Percentiles rank a stretch among this genome's conserved stretches.
phyloP scores from a whole-genome alignment of 495 filamentous ascomycete genomes.

The Aspergillus heteromorphus region DNA sequence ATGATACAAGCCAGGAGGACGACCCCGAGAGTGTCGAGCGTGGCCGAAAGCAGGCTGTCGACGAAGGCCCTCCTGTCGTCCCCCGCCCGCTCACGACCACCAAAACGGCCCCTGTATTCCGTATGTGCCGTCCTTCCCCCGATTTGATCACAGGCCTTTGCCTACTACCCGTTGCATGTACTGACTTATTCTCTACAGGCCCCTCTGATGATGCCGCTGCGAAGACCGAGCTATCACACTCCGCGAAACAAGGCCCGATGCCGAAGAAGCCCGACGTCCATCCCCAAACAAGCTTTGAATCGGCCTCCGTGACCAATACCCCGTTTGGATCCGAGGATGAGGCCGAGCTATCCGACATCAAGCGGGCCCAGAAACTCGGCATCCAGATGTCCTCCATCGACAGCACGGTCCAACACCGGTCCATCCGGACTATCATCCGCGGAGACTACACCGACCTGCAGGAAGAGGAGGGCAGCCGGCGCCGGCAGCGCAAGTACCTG shows the following conservation, averaged over 20 bases:
- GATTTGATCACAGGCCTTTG: too few species aligned
- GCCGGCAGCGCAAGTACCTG: slow-evolving; percentile 78
- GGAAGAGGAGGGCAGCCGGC: slow-evolving; percentile 66
- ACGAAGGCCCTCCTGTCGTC: slow-evolving; percentile 16
- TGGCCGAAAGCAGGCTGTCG: slow-evolving; percentile 23
- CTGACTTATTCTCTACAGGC: neutral
- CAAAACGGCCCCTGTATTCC: slow-evolving; percentile 7
- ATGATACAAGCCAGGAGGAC: slow-evolving; percentile 32
- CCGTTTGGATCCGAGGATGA: slow-evolving; percentile 85
- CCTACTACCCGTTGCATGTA: too few species aligned
- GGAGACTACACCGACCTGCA: slow-evolving; percentile 71
- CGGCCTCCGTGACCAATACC: slow-evolving; percentile 63
- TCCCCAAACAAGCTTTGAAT: slow-evolving; percentile 76
- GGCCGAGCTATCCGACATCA: slow-evolving; percentile 75
- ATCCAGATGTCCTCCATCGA: slow-evolving; percentile 72
- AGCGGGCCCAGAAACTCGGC: slow-evolving; percentile 74
- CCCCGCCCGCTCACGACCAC: slow-evolving; percentile 14
- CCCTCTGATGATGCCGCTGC: neutral
- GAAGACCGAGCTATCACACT: slow-evolving; percentile 10
- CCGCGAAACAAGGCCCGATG: slow-evolving; percentile 18
- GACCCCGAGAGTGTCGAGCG: slow-evolving; percentile 20
- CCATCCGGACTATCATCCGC: slow-evolving; percentile 80
- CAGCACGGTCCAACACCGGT: slow-evolving; percentile 70
- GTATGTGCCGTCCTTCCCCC: slow-evolving; percentile 6
- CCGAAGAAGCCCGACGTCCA: slow-evolving; percentile 64